A percentile compares a stretch with the other conserved stretches of the same genome.
Conservation (phyloP, 106 monocot species). For the Triglochin maritima region DNA sequence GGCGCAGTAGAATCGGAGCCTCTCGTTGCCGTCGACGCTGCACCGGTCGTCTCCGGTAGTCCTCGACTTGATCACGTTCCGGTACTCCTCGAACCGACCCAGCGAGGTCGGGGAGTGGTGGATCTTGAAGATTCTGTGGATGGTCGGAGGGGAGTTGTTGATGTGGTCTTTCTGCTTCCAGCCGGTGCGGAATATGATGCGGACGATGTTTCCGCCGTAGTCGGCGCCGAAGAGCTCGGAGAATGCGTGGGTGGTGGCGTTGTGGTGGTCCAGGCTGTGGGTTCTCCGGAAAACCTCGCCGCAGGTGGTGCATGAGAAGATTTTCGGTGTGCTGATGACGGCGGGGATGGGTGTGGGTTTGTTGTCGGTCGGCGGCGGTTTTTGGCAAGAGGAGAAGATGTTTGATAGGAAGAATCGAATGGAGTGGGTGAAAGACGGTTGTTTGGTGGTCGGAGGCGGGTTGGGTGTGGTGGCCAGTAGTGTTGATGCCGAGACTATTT, state of each 20-base stretch:
- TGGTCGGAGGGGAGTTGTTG: conserved; percentile 5
- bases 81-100: conserved; percentile 79
- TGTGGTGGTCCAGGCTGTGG: conserved; percentile 71
- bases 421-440: no score
- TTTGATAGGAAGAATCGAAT: no score
- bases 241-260: conserved; percentile 63
- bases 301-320: conserved; percentile 62
- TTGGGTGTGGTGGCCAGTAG: no score
- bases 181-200: conserved; percentile 91
- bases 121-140: conserved; percentile 9
- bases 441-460: no score
- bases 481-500: no score
- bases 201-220: conserved; percentile 79
- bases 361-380: no score
- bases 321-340: neutral
- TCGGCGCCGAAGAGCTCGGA: conserved; percentile 84
- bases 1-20: conserved; percentile 80
- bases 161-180: conserved; percentile 25
- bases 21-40: conserved; percentile 98
- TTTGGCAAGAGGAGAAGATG: no score
- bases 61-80: conserved; percentile 35
- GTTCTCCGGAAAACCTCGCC: conserved; percentile 71
- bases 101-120: conserved; percentile 61
- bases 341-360: neutral
- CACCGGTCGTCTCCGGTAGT: conserved; percentile 32